Percentiles rank a stretch among this genome's conserved stretches.
These are phyloP conservation scores for Borealophlyctis nickersoniae DNA, from an alignment of 192 early-diverging fungal genomes.

Conservation along the genomic window DNA sequence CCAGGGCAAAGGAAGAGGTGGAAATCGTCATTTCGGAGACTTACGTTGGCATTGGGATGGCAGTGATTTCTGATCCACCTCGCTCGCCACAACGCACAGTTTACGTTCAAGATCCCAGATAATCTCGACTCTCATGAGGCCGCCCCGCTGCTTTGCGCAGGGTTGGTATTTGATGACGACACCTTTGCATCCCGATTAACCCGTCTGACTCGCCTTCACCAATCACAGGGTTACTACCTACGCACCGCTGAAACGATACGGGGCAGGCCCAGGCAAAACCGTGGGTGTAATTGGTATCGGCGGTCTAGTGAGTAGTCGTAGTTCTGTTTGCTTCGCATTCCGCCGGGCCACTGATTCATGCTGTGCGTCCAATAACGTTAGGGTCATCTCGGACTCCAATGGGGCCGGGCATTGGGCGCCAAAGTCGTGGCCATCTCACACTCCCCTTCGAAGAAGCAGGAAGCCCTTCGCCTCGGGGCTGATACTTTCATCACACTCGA, in stretches of 20 bases:
- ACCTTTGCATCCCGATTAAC: too few species aligned
- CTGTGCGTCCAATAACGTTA: too few species aligned
- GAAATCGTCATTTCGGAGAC: not conserved
- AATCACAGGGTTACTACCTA: not conserved
- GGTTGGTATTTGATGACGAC: too few species aligned
- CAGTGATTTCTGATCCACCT: not conserved
- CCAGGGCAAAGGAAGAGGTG: constrained; percentile 1
- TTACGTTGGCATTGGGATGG: too few species aligned
- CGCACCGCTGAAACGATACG: constrained; percentile 41
- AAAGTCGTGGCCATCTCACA: constrained; percentile 30
- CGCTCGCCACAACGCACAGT: constrained; percentile 3
- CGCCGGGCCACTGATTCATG: too few species aligned
- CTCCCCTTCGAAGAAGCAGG: constrained; percentile 24
- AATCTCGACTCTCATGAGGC: constrained; percentile 54
- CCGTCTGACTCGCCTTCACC: too few species aligned
- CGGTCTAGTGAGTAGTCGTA: too few species aligned
- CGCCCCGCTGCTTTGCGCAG: constrained; percentile 78
- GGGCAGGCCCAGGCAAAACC: constrained; percentile 58
- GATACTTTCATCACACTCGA: constrained; percentile 37
- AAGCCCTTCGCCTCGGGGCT: constrained; percentile 32
- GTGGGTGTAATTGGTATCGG: constrained; percentile 80
- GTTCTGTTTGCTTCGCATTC: too few species aligned
- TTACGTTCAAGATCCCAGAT: constrained; percentile 60
- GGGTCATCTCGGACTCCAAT: constrained; percentile 40
- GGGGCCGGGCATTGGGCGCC: constrained; percentile 52